Evolutionary conservation across 164 flowering plant species (phyloP), one percentile per base, ranked within the genome.

Genomic region (Magnolia officinalis): DNA sequence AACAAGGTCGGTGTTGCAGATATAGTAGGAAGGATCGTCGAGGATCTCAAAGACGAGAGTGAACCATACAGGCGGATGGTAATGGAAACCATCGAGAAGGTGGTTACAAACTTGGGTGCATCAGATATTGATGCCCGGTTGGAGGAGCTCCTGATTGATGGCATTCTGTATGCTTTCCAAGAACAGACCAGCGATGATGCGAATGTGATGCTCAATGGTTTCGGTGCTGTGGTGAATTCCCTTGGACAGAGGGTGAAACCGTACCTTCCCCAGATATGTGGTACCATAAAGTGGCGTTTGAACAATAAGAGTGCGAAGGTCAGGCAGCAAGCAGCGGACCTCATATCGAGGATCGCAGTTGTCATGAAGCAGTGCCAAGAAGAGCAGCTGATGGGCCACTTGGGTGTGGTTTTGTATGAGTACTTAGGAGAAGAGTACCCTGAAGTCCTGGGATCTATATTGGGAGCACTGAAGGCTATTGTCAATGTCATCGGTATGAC

Each of bases 151-250:
- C 83, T 96, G 74, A 94, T 96, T 78, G 99, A 96, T 87, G 99
- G 98, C 0, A 96, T 94, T 72, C 87, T 96, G 14, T 96, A 96
- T 85, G 98, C 98, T 9, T 96, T 96, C 90, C 99, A 96, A 87
- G 99, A 96, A 80, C 98, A 96, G 82, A 96, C 99, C 11, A 94
- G 98, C 74, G 99, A 96, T 80, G 99, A 96, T 88, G 98, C 99
- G 20, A 96, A 94, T 83, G 98, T 96, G 50, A 96, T 96, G 99
- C 93, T 96, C 67, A 96, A 92, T 80, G 98, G 99, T 24, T 96
- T 96, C 86, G 99, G 98, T 75, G 99, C 99, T 16, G 98, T 96
- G 75, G 99, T 96, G 58, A 96, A 94, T 83, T 77, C 98, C 31
- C 95, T 96, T 74, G 99, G 99, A 21, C 94, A 91, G 84, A 90